These are phyloP conservation scores for Thraustotheca clavata DNA, from an alignment of 352 stramenopile species.

Conservation along the genomic window DNA sequence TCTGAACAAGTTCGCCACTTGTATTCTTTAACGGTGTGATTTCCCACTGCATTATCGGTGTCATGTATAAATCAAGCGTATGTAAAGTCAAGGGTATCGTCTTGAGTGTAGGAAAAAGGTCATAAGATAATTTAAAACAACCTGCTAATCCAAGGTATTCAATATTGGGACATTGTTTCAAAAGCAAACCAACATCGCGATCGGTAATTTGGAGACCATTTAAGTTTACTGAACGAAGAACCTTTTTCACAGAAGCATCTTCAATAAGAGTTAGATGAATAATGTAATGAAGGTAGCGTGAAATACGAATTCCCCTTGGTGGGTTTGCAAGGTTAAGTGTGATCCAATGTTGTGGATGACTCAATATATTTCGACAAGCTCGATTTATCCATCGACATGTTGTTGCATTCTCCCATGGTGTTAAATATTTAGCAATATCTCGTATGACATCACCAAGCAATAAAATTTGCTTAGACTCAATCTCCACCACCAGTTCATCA, in stretches of 20 bases:
- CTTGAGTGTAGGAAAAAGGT: constrained; percentile 27
- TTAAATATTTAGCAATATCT: neutral
- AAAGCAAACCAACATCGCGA: constrained; percentile 24
- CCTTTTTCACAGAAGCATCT: neutral
- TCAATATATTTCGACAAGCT: neutral
- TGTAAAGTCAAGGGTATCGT: neutral
- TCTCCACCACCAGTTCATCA: constrained; percentile 23
- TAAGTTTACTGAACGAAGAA: constrained; percentile 23
- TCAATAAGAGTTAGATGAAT: neutral
- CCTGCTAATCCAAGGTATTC: constrained; percentile 20
- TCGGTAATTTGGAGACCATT: constrained; percentile 24
- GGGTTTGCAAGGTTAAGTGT: neutral
- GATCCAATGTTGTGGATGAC: neutral
- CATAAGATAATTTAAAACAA: constrained; percentile 29
- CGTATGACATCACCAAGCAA: too few species aligned
- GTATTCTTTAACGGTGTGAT: neutral
- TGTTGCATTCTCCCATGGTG: constrained; percentile 13
- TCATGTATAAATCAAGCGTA: constrained; percentile 30
- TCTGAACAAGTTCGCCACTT: constrained; percentile 7
- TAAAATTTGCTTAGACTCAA: neutral
- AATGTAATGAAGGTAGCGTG: constrained; percentile 10
- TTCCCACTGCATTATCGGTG: constrained; percentile 20
- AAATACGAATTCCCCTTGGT: neutral
- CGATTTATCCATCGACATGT: neutral
- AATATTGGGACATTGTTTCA: constrained; percentile 19